Base-by-base conservation (phyloP, 192 early-diverging fungal species). In the Coemansia sp. region DNA sequence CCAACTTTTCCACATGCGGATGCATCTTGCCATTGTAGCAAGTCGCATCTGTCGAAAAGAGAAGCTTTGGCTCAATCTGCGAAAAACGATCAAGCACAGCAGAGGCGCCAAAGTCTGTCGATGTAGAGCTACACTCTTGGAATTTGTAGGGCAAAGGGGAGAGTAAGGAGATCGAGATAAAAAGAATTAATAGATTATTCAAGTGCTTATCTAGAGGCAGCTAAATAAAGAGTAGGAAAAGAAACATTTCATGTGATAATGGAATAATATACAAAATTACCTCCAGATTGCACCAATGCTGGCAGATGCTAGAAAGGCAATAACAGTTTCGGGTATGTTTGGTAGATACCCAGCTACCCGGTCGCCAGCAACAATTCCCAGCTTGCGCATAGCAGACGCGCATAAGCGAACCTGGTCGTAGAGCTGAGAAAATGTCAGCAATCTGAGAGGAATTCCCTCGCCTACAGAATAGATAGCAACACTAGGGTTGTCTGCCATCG, bases 271-370 rank as follows among this genome's bases (percentile, higher is more conserved):
- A 37, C 21, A 15, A n/a, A 11, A 16, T 39, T 59, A 59, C 57
- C 57, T 94, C 95, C 95, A 99, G 43, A 97, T 90, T 16, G 94
- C 94, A 38, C 97, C 95, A 59, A 95, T 85, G 62, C 90, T 91
- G 6, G 88, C 82, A 1, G 91, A 84, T 0, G 93, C 92, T 23
- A 94, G 75, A 86, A 94, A 92, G 9, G 88, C 87, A 40, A 92
- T 74, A 10, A 96, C 89, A 1, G 95, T 89, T 58, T 98, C 93
- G 6, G 87, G 69, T 42, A 90, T 90, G 75, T 98, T 98, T 39
- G 95, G 89, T 48, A 95, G 86, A 72, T 97, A 98, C 1, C 88
- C 97, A 21, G 90, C 92, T 13, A 98, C 87, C 23, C 95, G 86
- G 70, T 97, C 95, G 7, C 93, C 95, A n/a, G 77, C 66, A 45